Evolutionary conservation across 73 alveolate genomes (phyloP), one percentile per base, ranked within the genome.

Genomic region (Tetrahymena elliotti): DNA sequence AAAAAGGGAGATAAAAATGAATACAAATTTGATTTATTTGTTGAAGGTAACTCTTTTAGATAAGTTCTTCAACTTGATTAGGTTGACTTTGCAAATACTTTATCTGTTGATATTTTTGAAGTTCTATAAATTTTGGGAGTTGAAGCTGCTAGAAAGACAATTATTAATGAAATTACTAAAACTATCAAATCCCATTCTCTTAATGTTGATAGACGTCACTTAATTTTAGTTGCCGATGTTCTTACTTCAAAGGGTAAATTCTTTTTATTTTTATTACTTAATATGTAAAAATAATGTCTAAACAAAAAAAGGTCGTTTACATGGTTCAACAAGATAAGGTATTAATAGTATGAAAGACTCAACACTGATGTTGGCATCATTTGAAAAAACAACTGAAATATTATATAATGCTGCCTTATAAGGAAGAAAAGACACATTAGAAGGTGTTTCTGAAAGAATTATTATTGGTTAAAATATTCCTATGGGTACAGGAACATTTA

Each of bases 401-500:
- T 88, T 94, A 31, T 94, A 84, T 52, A 88, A 94, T 88, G 96
- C 95, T 20, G 95, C 95, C 35, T 84, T 94, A 20, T 38, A 88
- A 52, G 96, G 95, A 5, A 94, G 93, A 53, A 20, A 84, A 13
- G 96, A 94, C 47, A 84, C 96, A 5, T 68, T 94, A 94, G 93
- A 94, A 84, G 95, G 96, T 40, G 96, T 92, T 34, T 94, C 96
- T 52, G 37, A 94, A 94, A 47, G 96, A 38, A 92, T 94, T 20
- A 94, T 94, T 9, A 94, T 88, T 33, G 96, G 96, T 52, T 52
- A 94, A 24, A 94, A 94, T 88, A 93, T 88, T 33, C 95, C 95
- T 11, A 39, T 68, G 83, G 96, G 96, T 24, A 94, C 96, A 35
- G 96, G 96, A 10, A 84, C 93, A 94, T 94, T 94, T 88, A 94